phyloP scores from a whole-genome alignment of 495 filamentous ascomycete genomes.

The Cryomyces minteri region DNA sequence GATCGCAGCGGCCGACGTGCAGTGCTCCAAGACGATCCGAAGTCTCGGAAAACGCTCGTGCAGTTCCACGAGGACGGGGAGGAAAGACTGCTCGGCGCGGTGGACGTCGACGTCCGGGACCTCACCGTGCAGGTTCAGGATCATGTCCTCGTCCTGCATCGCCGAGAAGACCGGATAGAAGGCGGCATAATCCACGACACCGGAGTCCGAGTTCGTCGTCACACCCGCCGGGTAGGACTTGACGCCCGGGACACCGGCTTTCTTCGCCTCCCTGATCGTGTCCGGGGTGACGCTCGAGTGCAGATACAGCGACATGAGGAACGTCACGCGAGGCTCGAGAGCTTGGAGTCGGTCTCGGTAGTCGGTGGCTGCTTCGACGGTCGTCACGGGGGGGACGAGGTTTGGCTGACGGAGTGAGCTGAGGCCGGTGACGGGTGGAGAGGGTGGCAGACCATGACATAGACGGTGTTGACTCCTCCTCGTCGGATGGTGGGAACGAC shows the following conservation, averaged over 20 bases:
- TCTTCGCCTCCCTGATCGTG: constrained; percentile 53
- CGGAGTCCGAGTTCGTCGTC: constrained; percentile 72
- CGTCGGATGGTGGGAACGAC: constrained; percentile 55
- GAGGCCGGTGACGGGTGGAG: neutral
- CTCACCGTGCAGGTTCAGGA: constrained; percentile 48
- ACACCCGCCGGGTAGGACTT: constrained; percentile 38
- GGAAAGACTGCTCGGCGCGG: constrained; percentile 64
- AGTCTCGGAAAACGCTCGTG: constrained; percentile 61
- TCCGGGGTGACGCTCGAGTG: constrained; percentile 61
- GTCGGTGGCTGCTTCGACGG: constrained; percentile 51
- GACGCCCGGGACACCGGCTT: constrained; percentile 43
- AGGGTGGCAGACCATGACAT: constrained; percentile 25
- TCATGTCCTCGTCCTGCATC: constrained; percentile 50
- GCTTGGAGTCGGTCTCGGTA: constrained; percentile 50
- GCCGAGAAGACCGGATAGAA: constrained; percentile 66
- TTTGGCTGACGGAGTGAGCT: constrained; percentile 32
- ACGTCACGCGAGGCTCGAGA: constrained; percentile 56
- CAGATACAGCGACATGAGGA: constrained; percentile 80
- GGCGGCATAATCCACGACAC: constrained; percentile 51
- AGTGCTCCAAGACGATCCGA: constrained; percentile 67
- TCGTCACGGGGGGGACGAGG: constrained; percentile 57
- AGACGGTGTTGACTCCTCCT: constrained; percentile 64
- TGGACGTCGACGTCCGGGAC: constrained; percentile 30
- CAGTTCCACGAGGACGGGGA: constrained; percentile 55
- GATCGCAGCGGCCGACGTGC: constrained; percentile 66